Evolutionary conservation across 2,329 filamentous ascomycete genomes (phyloP).

Genomic region (Clarireedia monteithiana): DNA sequence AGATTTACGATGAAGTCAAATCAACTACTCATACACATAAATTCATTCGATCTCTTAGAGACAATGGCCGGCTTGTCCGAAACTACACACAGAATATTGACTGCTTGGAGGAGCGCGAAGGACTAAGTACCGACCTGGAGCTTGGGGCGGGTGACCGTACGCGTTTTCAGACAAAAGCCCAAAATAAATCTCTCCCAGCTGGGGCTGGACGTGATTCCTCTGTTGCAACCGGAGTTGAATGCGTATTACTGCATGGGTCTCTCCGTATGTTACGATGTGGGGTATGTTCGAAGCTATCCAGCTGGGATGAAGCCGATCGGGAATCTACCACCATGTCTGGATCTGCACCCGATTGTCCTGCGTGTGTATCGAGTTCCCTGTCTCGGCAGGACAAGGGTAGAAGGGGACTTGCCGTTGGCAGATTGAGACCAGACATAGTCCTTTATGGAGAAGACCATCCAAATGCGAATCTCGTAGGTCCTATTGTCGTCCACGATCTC

Average conservation of each 20-base stretch:
- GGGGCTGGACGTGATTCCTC: constrained; percentile 15
- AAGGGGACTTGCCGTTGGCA: constrained; percentile 58
- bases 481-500: constrained; percentile 61
- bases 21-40: constrained; percentile 58
- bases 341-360: constrained; percentile 58
- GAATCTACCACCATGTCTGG: constrained; percentile 42
- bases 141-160: constrained; percentile 54
- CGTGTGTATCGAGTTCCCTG: constrained; percentile 54
- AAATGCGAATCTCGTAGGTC: constrained; percentile 57
- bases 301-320: constrained; percentile 51
- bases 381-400: constrained; percentile 58
- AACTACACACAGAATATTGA: constrained; percentile 75
- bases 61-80: constrained; percentile 59
- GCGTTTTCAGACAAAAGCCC: constrained; percentile 45
- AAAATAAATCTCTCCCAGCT: constrained; percentile 30
- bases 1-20: constrained; percentile 47
- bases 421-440: constrained; percentile 64
- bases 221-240: constrained; percentile 27
- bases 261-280: constrained; percentile 57
- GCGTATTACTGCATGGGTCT: constrained; percentile 68
- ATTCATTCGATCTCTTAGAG: constrained; percentile 60
- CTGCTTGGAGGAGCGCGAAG: constrained; percentile 63
- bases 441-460: constrained; percentile 70
- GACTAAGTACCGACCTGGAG: constrained; percentile 53
- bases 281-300: constrained; percentile 47